These are phyloP conservation scores for Hortiboletus campestris DNA, from an alignment of 768 basidiomycete genomes.

Conservation along the genomic window DNA sequence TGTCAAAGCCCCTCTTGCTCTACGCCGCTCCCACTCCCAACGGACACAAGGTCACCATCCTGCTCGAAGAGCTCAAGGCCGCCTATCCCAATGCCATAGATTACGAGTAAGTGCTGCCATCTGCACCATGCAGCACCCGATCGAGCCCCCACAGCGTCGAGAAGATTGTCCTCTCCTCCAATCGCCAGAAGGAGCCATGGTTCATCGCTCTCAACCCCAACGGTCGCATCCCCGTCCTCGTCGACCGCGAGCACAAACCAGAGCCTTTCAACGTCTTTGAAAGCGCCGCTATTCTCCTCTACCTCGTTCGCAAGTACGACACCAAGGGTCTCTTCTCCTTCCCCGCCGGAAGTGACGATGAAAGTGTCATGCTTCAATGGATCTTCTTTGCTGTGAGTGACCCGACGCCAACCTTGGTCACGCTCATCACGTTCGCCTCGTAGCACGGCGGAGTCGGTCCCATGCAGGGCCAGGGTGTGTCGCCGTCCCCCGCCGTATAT, in stretches of 20 bases:
- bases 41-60: slow-evolving; percentile 47
- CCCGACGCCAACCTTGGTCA: neutral
- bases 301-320: slow-evolving; percentile 80
- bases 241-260: slow-evolving; percentile 51
- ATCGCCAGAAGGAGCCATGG: slow-evolving; percentile 80
- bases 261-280: slow-evolving; percentile 71
- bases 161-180: slow-evolving; percentile 56
- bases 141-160: slow-evolving; percentile 37
- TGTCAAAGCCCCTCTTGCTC: slow-evolving; percentile 30
- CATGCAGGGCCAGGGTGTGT: slow-evolving; percentile 74
- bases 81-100: slow-evolving; percentile 44
- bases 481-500: neutral
- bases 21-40: slow-evolving; percentile 57
- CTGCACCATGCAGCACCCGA: neutral
- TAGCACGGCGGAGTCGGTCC: slow-evolving; percentile 82
- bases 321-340: slow-evolving; percentile 70
- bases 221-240: slow-evolving; percentile 66
- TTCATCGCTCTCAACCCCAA: slow-evolving; percentile 75
- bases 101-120: slow-evolving; percentile 44
- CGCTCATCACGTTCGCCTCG: neutral
- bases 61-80: slow-evolving; percentile 63
- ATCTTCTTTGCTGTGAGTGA: slow-evolving; percentile 71
- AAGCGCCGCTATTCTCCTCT: slow-evolving; percentile 79
- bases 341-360: slow-evolving; percentile 54
- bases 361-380: slow-evolving; percentile 80